Base-by-base conservation (phyloP, 495 filamentous ascomycete genomes). In the Penicillium arizonense region DNA sequence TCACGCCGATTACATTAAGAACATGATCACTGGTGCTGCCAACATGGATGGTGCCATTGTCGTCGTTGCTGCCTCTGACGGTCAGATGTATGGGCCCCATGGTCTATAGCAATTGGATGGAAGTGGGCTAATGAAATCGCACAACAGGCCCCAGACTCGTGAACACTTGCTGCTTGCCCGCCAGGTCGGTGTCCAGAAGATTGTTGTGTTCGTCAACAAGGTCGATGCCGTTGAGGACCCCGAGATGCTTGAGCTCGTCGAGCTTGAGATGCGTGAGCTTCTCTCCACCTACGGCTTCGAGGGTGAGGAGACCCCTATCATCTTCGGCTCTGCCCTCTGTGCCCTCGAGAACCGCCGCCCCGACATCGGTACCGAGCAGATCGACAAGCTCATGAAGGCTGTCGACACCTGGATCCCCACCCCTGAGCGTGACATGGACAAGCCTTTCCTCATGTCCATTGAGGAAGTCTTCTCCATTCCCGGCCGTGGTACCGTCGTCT, bases 1-100 rank as follows among this genome's bases (percentile, higher is more conserved):
- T 73, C 94, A 98, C 85, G 94, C 94, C 69, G 94, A 98, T 90
- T 98, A 97, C 81, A 97, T 98, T 77, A 98, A 98, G 86, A 98
- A 98, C 84, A 97, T 97, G 92, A 97, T 97, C 73, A 96, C 92
- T 59, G 92, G 92, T 81, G 89, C 92, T 53, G 90, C 93, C 57
- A 90, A 85, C 80, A 97, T 97, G 92, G 92, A 97, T 62, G 92
- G 94, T 68, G 93, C 94, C 58, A 90, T 98, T 67, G 96, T 98
- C 73, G 94, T 98, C 52, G 95, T 97, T 64, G 95, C 94, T 69
- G 94, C 94, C 72, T 96, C 90, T 24, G 94, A 98, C 72, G 94
- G 94, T 74, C 94, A 97, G 81, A 98, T 98, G 94, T 86, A 77
- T 50, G 66, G 16, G 50, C 55, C 10, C 36, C 5, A 32, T 38